Base-by-base conservation (phyloP, 257 asterid genomes). In the Scutellaria galericulata region DNA sequence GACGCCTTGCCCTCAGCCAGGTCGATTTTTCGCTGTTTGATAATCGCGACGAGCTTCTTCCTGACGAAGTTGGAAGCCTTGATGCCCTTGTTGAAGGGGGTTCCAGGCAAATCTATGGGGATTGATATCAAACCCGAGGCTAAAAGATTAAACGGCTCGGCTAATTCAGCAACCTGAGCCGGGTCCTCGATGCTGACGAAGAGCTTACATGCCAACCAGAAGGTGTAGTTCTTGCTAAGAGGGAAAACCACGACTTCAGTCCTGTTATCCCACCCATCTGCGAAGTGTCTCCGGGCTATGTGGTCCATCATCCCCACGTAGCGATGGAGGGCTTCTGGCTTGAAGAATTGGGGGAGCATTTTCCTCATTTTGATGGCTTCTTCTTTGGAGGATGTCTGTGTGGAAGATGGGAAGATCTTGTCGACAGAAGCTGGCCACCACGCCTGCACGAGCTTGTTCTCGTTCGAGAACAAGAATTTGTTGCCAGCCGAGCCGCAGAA, bases 341-440 rank as follows among this genome's bases (percentile, higher is more conserved):
- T 80, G 40, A 80, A 46, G 76, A 80, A 71, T 1, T 71, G 61
- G 10, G 84, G 81, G 6, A 80, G 84, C 75, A 80, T 75, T 31
- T 53, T 71, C 6, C 83, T 11, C 80, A 80, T 65, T 50, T 71
- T 80, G 13, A 80, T 76, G 55, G 84, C 84, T 7, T 76, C 84
- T 20, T 80, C 78, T 54, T 75, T 67, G n/a, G 84, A 80, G 1
- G 81, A 76, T 0, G 79, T 48, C 27, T 72, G 81, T 0, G 66
- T 61, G 10, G 84, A 80, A 1, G 84, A 80, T 0, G 81, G 81
- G 62, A 80, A 80, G 35, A 80, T 51, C 40, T 80, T 80, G 81
- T 75, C 78, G 24, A 80, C 78, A 3, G 84, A 80, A 2, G 63
- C 6, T 0, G 84, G 84, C 84, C 84, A 80, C 84, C 81, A 80